phyloP scores from a whole-genome alignment of 768 basidiomycete species.

The Xerocomellus intermedius region DNA sequence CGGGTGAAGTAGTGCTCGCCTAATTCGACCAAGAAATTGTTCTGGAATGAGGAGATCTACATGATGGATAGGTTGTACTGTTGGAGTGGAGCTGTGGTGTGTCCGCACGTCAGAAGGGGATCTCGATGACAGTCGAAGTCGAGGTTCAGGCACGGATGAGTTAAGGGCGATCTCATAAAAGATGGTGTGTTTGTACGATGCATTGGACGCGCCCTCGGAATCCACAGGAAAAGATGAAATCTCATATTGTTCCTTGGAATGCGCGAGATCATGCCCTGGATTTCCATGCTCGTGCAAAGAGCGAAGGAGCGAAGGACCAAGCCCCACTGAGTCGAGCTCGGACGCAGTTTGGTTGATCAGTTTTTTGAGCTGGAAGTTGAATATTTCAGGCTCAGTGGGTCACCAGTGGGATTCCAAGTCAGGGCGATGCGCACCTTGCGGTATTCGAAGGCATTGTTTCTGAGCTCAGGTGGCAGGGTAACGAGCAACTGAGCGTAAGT shows the following conservation, averaged over 20 bases:
- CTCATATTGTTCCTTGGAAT: neutral
- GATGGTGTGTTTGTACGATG: constrained; percentile 27
- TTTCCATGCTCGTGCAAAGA: constrained; percentile 17
- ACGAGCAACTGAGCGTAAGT: constrained; percentile 60
- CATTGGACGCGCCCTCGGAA: neutral
- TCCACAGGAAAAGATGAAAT: neutral
- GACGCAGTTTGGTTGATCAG: constrained; percentile 78
- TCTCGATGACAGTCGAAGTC: constrained; percentile 46
- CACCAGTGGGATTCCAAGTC: neutral
- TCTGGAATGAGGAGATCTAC: constrained; percentile 16
- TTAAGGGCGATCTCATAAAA: constrained; percentile 56
- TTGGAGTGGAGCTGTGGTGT: neutral
- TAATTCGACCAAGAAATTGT: constrained; percentile 2
- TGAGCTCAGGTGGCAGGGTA: constrained; percentile 73
- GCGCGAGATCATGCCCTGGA: constrained; percentile 4
- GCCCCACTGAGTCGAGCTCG: constrained; percentile 73
- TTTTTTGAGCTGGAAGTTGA: constrained; percentile 70
- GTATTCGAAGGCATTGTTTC: constrained; percentile 83
- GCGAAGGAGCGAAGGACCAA: constrained; percentile 49
- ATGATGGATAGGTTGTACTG: constrained; percentile 7
- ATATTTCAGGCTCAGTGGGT: neutral
- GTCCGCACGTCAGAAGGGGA: neutral
- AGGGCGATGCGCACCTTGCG: constrained; percentile 55
- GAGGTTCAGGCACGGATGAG: constrained; percentile 52
- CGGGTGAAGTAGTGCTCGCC: constrained; percentile 3